phyloP scores from a whole-genome alignment of 2,329 filamentous ascomycete genomes.

The Biscogniauxia marginata region DNA sequence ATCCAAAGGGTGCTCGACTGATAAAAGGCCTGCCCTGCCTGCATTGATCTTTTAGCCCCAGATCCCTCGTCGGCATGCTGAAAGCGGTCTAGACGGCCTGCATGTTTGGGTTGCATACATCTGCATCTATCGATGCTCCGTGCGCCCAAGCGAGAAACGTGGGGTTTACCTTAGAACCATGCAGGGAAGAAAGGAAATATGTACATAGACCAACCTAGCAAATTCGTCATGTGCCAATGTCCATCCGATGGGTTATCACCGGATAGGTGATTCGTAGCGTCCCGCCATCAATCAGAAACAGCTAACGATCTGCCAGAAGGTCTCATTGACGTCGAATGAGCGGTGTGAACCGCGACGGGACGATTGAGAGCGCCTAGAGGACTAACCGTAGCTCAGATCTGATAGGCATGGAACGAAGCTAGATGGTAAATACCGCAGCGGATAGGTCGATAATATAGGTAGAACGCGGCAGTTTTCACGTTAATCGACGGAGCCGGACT shows the following conservation, averaged over 20 bases:
- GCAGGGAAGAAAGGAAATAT: slow-evolving; percentile 5
- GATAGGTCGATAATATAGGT: neutral
- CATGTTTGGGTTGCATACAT: neutral
- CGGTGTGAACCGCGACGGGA: slow-evolving; percentile 18
- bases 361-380: neutral
- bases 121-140: neutral
- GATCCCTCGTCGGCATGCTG: neutral
- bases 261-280: slow-evolving; percentile 10
- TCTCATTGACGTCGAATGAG: slow-evolving; percentile 15
- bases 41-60: neutral
- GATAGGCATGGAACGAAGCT: neutral
- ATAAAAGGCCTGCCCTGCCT: neutral
- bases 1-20: neutral
- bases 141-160: neutral
- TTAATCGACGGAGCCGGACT: too few species aligned
- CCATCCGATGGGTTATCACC: slow-evolving; percentile 12
- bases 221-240: slow-evolving; percentile 1
- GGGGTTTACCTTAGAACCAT: slow-evolving; percentile 1
- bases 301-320: neutral
- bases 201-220: slow-evolving; percentile 15
- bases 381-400: neutral
- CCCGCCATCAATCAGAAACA: slow-evolving; percentile 11
- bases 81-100: neutral
- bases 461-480: neutral
- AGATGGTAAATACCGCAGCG: neutral